Percentiles rank a stretch among this genome's conserved stretches.
phyloP scores from a whole-genome alignment of 1,139 yeast genomes.

The Blastobotrys malaysiensis region DNA sequence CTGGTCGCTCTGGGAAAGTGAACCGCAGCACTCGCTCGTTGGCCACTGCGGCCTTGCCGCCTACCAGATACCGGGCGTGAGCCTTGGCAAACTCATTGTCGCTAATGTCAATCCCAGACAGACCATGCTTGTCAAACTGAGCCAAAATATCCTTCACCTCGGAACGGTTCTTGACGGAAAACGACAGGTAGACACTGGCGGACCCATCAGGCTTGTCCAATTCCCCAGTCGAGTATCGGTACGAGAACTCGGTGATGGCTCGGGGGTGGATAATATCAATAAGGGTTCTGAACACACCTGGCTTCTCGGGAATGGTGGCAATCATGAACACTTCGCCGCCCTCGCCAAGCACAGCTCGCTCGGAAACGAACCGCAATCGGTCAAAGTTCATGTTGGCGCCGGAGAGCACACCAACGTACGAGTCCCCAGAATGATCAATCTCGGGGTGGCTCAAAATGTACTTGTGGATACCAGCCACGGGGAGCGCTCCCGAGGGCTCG shows the following conservation, averaged over 20 bases:
- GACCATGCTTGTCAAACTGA: conserved; percentile 37
- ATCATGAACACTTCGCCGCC: conserved; percentile 92
- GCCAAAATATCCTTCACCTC: conserved; percentile 45
- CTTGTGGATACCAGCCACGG: conserved; percentile 90
- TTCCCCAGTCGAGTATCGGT: conserved; percentile 52
- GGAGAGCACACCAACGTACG: conserved; percentile 79
- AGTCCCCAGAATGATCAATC: conserved; percentile 52
- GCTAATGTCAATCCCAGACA: conserved; percentile 70
- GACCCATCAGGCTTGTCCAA: conserved; percentile 34
- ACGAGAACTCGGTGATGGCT: conserved; percentile 87
- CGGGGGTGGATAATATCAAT: conserved; percentile 79
- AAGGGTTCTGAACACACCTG: conserved; percentile 80
- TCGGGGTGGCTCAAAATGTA: conserved; percentile 50
- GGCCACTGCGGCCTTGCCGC: conserved; percentile 67
- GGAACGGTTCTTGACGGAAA: conserved; percentile 66
- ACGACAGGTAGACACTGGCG: conserved; percentile 84
- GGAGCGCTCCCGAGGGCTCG: conserved; percentile 95
- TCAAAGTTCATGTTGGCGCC: conserved; percentile 99
- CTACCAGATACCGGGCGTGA: conserved; percentile 93
- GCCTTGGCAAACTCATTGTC: conserved; percentile 92
- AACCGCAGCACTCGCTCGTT: conserved; percentile 77
- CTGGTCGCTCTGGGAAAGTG: conserved; percentile 97
- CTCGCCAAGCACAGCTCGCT: conserved; percentile 95
- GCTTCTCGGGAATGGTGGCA: conserved; percentile 83
- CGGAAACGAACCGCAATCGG: conserved; percentile 92